These are phyloP conservation scores for Zygnema circumcarinatum DNA, from an alignment of 139 green algal genomes.

Conservation along the genomic window DNA sequence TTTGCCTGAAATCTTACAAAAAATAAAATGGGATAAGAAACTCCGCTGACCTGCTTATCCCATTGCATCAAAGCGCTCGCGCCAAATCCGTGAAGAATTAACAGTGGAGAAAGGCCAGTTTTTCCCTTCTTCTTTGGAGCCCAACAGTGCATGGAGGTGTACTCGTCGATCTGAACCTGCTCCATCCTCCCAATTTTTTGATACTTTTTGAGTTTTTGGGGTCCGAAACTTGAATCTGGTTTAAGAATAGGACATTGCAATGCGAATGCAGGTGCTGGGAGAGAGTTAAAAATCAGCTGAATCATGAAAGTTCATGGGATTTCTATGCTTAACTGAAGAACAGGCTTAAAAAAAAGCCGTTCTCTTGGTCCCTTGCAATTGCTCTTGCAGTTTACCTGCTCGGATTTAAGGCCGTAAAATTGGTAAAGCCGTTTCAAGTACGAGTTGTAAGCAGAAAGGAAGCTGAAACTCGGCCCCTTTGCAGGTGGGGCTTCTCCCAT, in stretches of 20 bases:
- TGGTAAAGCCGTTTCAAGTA: neutral
- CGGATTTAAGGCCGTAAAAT: neutral
- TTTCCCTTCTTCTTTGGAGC: constrained; percentile 6
- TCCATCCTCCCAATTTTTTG: neutral
- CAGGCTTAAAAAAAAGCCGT: neutral
- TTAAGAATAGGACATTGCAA: neutral
- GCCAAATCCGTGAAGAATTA: neutral
- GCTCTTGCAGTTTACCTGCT: neutral
- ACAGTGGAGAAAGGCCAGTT: neutral
- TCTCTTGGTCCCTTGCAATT: too few species aligned
- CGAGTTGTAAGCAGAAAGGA: constrained; percentile 7
- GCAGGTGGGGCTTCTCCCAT: too few species aligned
- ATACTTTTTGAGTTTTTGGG: neutral
- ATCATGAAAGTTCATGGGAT: too few species aligned
- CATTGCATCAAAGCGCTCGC: neutral
- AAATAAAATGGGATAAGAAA: neutral
- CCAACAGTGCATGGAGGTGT: neutral
- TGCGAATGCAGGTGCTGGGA: too few species aligned
- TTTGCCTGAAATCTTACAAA: constrained; percentile 6
- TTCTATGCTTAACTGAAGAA: neutral
- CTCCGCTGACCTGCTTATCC: neutral
- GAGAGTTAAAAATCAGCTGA: too few species aligned
- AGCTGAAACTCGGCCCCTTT: too few species aligned
- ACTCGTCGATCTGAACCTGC: neutral
- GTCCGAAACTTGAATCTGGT: neutral